phyloP scores from a whole-genome alignment of 331 rosid species.

The Rhamnella rubrinervis region DNA sequence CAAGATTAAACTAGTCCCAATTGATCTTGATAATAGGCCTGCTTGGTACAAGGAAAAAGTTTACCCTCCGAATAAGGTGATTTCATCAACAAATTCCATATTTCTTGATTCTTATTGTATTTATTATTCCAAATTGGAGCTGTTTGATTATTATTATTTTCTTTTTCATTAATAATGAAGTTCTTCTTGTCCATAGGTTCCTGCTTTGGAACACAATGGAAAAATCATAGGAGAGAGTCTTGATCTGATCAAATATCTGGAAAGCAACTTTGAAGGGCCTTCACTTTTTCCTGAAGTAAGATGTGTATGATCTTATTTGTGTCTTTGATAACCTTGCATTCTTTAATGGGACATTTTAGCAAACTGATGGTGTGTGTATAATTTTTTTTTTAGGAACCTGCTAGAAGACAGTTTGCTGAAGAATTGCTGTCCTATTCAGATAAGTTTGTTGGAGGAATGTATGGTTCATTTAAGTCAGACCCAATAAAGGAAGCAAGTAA shows the following conservation, averaged over 20 bases:
- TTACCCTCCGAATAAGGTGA: conserved; percentile 68
- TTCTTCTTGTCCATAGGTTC: conserved; percentile 46
- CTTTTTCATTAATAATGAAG: neutral
- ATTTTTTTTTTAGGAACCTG: conserved; percentile 51
- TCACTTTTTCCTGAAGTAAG: conserved; percentile 62
- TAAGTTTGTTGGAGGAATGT: conserved; percentile 33
- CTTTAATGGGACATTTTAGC: neutral
- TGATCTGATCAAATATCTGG: conserved; percentile 78
- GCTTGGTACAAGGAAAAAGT: conserved; percentile 49
- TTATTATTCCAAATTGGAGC: neutral
- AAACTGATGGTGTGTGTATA: conserved; percentile 6
- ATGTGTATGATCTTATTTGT: conserved; percentile 11
- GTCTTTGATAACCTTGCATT: neutral
- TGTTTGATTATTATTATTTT: conserved; percentile 1
- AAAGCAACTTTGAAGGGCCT: conserved; percentile 74
- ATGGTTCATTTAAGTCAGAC: conserved; percentile 50
- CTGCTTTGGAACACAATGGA: conserved; percentile 86
- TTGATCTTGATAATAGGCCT: conserved; percentile 30
- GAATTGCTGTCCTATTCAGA: conserved; percentile 48
- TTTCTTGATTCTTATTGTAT: neutral
- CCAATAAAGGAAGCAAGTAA: conserved; percentile 52
- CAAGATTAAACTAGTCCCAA: conserved; percentile 35
- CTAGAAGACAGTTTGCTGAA: conserved; percentile 55
- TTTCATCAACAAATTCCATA: neutral
- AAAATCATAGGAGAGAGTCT: conserved; percentile 87